Conservation (phyloP, 2,329 filamentous ascomycete genomes). For the Colletotrichum sp. region DNA sequence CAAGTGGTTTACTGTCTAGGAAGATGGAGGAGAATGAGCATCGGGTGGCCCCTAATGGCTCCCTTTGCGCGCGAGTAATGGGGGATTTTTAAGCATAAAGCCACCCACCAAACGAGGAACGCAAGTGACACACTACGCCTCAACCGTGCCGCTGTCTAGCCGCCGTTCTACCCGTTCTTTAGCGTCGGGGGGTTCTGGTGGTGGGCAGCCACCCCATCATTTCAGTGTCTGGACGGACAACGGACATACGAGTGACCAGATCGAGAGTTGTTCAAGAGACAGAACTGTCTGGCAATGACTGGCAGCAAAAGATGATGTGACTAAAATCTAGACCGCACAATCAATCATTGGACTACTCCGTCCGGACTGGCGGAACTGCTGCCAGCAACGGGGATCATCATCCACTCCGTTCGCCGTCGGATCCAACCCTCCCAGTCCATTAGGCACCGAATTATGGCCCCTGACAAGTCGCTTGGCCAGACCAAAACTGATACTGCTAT, state of each 20-base stretch:
- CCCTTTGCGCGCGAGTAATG: background rate
- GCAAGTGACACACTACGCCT: background rate
- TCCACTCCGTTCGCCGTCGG: background rate
- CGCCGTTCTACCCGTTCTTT: background rate
- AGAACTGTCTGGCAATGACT: background rate
- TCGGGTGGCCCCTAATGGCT: background rate
- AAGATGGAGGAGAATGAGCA: background rate
- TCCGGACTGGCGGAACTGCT: background rate
- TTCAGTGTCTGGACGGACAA: background rate
- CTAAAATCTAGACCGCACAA: background rate
- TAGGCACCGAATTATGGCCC: background rate
- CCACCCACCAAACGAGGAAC: background rate
- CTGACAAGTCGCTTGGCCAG: background rate
- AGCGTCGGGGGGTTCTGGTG: background rate
- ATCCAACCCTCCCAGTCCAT: background rate
- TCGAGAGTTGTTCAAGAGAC: background rate
- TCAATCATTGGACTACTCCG: background rate
- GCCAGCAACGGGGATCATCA: background rate
- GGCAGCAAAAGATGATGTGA: background rate
- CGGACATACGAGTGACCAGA: background rate
- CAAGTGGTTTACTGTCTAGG: background rate
- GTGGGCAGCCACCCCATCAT: background rate
- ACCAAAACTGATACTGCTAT: background rate
- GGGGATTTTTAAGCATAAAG: background rate
- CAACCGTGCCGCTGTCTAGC: background rate